Evolutionary conservation across 2,329 filamentous ascomycete species (phyloP).

Genomic region (Fusarium sp.): DNA sequence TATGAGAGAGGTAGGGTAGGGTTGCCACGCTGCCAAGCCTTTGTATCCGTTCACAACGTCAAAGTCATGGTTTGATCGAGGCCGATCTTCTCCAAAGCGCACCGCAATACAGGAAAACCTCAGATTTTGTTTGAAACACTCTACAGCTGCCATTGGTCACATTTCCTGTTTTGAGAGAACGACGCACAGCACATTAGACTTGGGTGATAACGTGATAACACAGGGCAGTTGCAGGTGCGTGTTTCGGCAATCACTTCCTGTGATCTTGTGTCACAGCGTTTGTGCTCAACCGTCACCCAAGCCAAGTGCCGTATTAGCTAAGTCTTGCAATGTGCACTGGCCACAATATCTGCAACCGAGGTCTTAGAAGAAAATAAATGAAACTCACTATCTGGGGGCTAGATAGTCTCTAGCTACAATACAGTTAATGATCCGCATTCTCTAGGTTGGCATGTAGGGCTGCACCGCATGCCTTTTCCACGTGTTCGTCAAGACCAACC

Average conservation of each 20-base stretch:
- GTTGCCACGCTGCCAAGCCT: conserved; percentile 29
- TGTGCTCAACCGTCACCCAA: background rate
- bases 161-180: background rate
- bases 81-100: conserved; percentile 20
- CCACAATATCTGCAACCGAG: conserved; percentile 18
- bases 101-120: conserved; percentile 19
- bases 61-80: conserved; percentile 23
- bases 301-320: background rate
- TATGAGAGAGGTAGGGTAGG: conserved; percentile 7
- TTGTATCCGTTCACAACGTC: conserved; percentile 4
- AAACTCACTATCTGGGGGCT: conserved; percentile 23
- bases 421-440: conserved; percentile 21
- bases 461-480: conserved; percentile 15
- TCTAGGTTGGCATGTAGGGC: conserved; percentile 23
- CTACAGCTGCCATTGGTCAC: background rate
- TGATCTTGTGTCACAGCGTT: background rate
- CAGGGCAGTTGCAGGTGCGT: background rate
- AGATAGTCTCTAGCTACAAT: conserved; percentile 22
- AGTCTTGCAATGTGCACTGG: background rate
- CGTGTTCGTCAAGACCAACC: conserved; percentile 19
- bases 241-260: conserved; percentile 4
- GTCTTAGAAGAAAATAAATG: conserved; percentile 6
- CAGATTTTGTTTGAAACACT: conserved; percentile 28
- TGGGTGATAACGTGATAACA: background rate
- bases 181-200: background rate